A percentile compares a stretch with the other conserved stretches of the same genome.
Conservation (phyloP, 1,139 yeast species). For the Diutina neorugosa region DNA sequence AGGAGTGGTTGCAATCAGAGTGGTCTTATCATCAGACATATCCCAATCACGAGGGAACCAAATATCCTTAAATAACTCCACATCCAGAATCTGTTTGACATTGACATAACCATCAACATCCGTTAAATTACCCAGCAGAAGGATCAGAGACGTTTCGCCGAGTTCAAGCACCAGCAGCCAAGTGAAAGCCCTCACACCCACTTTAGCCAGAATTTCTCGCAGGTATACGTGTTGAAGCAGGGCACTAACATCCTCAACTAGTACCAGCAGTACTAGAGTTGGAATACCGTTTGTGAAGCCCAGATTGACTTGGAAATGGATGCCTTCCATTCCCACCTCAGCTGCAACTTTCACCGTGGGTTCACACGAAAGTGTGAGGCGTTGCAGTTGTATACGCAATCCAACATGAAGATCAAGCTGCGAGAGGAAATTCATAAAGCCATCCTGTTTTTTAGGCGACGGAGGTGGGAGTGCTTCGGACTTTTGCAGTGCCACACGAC, state of each 20-base stretch:
- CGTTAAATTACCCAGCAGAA: slow-evolving; percentile 42
- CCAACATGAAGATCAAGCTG: slow-evolving; percentile 56
- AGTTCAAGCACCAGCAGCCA: slow-evolving; percentile 27
- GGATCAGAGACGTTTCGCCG: slow-evolving; percentile 23
- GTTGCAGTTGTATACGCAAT: slow-evolving; percentile 59
- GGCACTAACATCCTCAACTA: slow-evolving; percentile 32
- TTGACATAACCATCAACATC: slow-evolving; percentile 57
- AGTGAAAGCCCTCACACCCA: slow-evolving; percentile 41
- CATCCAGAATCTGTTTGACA: slow-evolving; percentile 76
- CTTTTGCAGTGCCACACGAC: background rate
- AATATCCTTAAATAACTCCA: slow-evolving; percentile 70
- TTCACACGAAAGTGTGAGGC: slow-evolving; percentile 70
- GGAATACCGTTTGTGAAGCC: background rate
- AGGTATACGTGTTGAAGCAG: slow-evolving; percentile 86
- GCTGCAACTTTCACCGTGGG: slow-evolving; percentile 93
- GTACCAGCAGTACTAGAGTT: background rate
- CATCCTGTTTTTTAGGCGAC: background rate
- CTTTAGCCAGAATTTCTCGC: slow-evolving; percentile 73
- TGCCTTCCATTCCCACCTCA: slow-evolving; percentile 35
- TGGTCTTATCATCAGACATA: background rate
- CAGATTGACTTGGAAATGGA: background rate
- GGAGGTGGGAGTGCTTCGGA: background rate
- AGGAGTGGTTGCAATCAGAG: background rate
- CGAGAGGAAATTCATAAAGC: slow-evolving; percentile 25
- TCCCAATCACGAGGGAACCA: slow-evolving; percentile 47